Evolutionary conservation across 2,329 filamentous ascomycete genomes (phyloP).

Genomic region (Tympanopsis confertula): DNA sequence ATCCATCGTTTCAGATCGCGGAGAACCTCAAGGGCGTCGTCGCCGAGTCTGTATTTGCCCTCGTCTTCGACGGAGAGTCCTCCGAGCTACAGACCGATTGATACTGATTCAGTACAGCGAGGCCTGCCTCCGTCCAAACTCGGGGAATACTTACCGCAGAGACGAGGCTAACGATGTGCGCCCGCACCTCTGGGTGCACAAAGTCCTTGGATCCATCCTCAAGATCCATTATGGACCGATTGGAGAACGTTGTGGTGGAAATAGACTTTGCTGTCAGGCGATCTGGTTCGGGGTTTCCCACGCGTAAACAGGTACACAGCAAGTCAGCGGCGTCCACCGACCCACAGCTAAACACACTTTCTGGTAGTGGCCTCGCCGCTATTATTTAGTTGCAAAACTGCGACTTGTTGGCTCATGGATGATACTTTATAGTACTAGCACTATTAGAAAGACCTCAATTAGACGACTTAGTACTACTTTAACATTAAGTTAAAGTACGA

Average conservation of each 20-base stretch:
- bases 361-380: too few relatives aligned
- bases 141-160: constrained; percentile 61
- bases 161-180: constrained; percentile 84
- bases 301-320: too few relatives aligned
- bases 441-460: too few relatives aligned
- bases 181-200: constrained; percentile 84
- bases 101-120: constrained; percentile 8
- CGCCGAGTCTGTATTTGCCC: constrained; percentile 76
- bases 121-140: constrained; percentile 8
- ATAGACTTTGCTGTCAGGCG: too few relatives aligned
- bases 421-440: too few relatives aligned
- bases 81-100: constrained; percentile 70
- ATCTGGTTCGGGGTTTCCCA: too few relatives aligned
- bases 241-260: constrained; percentile 3
- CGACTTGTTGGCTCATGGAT: too few relatives aligned
- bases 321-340: too few relatives aligned
- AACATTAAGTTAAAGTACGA: too few relatives aligned
- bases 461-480: too few relatives aligned
- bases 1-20: constrained; percentile 94
- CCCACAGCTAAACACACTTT: too few relatives aligned
- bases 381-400: too few relatives aligned
- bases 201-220: constrained; percentile 40
- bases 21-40: constrained; percentile 82
- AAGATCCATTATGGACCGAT: constrained; percentile 36
- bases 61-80: constrained; percentile 70